These are phyloP conservation scores for Arachnopeziza araneosa DNA, from an alignment of 2,329 filamentous ascomycete genomes.

Conservation along the genomic window DNA sequence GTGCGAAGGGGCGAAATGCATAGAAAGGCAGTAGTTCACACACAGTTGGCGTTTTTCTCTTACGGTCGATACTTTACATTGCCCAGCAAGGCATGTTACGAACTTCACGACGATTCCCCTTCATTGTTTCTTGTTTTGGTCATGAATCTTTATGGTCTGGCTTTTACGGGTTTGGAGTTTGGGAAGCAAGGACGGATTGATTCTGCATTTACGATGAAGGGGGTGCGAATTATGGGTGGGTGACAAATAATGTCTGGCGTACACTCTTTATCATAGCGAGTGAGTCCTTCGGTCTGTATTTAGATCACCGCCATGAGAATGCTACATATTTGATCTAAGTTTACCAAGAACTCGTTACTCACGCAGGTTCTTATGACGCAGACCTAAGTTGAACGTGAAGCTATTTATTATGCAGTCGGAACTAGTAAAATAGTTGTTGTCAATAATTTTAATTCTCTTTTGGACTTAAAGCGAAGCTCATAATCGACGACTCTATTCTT, in stretches of 20 bases:
- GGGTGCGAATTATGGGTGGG: not conserved
- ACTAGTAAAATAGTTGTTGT: no score
- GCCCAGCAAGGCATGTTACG: conserved; percentile 12
- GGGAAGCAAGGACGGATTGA: conserved; percentile 12
- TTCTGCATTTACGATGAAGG: conserved; percentile 19
- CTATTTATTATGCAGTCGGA: no score
- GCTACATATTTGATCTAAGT: not conserved
- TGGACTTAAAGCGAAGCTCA: not conserved
- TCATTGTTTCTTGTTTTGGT: not conserved
- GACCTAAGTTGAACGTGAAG: not conserved
- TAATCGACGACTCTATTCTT: not conserved
- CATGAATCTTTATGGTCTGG: not conserved
- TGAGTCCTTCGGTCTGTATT: not conserved
- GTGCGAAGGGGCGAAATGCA: conserved; percentile 7
- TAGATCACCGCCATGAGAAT: conserved; percentile 1
- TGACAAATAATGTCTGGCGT: conserved; percentile 22
- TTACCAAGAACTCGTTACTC: not conserved
- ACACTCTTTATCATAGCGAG: conserved; percentile 21
- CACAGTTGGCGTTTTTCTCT: conserved; percentile 18
- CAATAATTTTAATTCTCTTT: not conserved
- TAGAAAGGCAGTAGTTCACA: conserved; percentile 14
- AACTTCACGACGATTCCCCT: conserved; percentile 24
- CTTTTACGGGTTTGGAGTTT: not conserved
- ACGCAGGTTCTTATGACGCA: not conserved
- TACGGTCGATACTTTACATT: conserved; percentile 14